A percentile compares a stretch with the other conserved stretches of the same genome.
phyloP scores from a whole-genome alignment of 2,329 filamentous ascomycete genomes.

The Microsporum audouinii region DNA sequence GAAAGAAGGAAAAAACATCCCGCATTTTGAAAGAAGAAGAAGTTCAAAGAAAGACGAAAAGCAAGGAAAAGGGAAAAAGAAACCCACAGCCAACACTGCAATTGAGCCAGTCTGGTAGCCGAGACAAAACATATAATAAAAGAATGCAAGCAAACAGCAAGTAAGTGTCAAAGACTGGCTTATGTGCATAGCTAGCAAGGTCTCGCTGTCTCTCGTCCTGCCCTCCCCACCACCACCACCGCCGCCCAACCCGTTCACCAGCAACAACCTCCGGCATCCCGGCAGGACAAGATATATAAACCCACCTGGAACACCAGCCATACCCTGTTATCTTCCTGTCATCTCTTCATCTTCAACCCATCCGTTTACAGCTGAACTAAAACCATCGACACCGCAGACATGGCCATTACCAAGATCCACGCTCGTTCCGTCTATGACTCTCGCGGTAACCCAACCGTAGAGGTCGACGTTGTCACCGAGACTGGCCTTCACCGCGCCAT shows the following conservation, averaged over 20 bases:
- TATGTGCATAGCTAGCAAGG: background rate
- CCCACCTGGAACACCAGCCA: background rate
- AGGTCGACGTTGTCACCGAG: slow-evolving; percentile 94
- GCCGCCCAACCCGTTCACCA: background rate
- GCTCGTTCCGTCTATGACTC: slow-evolving; percentile 97
- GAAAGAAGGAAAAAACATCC: background rate
- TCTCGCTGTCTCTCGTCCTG: background rate
- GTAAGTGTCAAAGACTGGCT: background rate
- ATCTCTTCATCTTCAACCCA: background rate
- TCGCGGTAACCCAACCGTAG: slow-evolving; percentile 93
- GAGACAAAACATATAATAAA: background rate
- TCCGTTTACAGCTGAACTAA: slow-evolving; percentile 10
- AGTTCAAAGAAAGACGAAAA: background rate
- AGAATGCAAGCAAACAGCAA: background rate
- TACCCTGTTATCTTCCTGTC: background rate
- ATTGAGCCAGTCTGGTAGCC: background rate
- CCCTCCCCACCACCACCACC: slow-evolving; percentile 8
- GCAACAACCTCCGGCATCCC: background rate
- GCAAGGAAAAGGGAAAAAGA: background rate
- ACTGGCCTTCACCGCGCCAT: slow-evolving; percentile 95
- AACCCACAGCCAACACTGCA: background rate
- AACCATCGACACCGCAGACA: slow-evolving; percentile 30
- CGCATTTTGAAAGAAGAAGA: background rate
- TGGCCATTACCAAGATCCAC: slow-evolving; percentile 86
- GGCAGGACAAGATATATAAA: background rate